Conservation (phyloP, 2,329 filamentous ascomycete species). For the Mycosphaerella sp. region DNA sequence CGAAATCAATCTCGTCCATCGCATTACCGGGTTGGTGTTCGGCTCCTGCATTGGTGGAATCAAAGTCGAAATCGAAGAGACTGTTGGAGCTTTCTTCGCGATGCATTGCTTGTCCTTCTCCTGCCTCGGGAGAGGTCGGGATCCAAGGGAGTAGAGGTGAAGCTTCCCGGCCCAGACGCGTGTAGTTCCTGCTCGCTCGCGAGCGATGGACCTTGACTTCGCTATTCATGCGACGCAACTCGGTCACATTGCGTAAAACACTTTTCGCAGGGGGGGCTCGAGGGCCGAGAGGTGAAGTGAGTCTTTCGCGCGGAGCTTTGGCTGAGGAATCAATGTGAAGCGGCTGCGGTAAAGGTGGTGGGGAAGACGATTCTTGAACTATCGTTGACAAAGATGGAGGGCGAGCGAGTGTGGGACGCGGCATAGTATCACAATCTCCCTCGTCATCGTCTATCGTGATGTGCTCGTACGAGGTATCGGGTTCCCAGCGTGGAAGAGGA, state of each 20-base stretch:
- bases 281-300: constrained; percentile 24
- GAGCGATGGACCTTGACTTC: constrained; percentile 27
- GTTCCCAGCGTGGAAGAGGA: constrained; percentile 13
- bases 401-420: constrained; percentile 12
- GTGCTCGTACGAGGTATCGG: constrained; percentile 1
- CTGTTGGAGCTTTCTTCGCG: constrained; percentile 10
- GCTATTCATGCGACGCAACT: constrained; percentile 41
- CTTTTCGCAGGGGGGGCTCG: constrained; percentile 34
- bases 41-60: neutral
- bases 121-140: constrained; percentile 9
- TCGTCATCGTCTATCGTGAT: constrained; percentile 3
- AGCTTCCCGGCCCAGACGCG: constrained; percentile 38
- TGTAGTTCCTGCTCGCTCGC: constrained; percentile 35
- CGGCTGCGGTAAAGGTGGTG: constrained; percentile 4
- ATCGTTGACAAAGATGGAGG: constrained; percentile 19
- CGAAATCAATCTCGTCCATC: constrained; percentile 26
- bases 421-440: neutral
- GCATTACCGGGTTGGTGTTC: constrained; percentile 8
- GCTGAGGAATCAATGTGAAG: constrained; percentile 6
- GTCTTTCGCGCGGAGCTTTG: constrained; percentile 1
- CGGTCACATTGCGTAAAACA: constrained; percentile 36
- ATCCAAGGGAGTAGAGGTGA: constrained; percentile 31
- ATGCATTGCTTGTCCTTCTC: neutral
- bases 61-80: constrained; percentile 28
- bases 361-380: constrained; percentile 15